These are phyloP conservation scores for Begonia masoniana DNA, from an alignment of 306 rosid genomes.

Conservation along the genomic window DNA sequence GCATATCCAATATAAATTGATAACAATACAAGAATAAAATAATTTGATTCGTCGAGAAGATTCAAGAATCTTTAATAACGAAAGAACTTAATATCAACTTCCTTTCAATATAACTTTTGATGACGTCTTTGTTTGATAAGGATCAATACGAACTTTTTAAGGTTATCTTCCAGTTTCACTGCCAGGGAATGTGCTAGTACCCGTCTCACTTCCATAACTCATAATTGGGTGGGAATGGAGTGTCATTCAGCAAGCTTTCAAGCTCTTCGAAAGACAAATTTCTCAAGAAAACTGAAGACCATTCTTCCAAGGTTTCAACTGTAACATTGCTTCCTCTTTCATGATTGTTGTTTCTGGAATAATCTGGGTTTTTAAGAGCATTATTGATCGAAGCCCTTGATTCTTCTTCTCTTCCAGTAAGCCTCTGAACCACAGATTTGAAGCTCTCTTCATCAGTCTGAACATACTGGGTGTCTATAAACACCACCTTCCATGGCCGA, in stretches of 20 bases:
- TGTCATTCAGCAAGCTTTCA: slow-evolving; percentile 36
- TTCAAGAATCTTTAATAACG: too few species aligned
- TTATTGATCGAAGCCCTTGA: slow-evolving; percentile 7
- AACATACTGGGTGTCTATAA: slow-evolving; percentile 59
- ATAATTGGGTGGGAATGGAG: slow-evolving; percentile 29
- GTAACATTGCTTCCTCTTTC: background rate
- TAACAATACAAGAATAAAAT: too few species aligned
- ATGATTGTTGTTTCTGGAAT: background rate
- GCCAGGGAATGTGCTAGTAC: too few species aligned
- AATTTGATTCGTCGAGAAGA: too few species aligned
- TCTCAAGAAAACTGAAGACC: slow-evolving; percentile 23
- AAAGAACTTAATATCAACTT: too few species aligned
- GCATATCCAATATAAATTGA: too few species aligned
- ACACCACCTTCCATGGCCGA: slow-evolving; percentile 40
- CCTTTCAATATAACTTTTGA: too few species aligned
- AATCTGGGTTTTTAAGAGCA: background rate
- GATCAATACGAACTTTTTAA: too few species aligned
- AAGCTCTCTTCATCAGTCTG: slow-evolving; percentile 63
- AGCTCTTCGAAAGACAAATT: slow-evolving; percentile 52
- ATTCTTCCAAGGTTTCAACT: background rate
- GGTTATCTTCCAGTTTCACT: too few species aligned
- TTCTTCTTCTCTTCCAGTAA: slow-evolving; percentile 44
- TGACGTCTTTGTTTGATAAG: too few species aligned
- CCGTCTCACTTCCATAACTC: slow-evolving; percentile 14
- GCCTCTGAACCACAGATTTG: slow-evolving; percentile 62